A percentile compares a stretch with the other conserved stretches of the same genome.
phyloP scores from a whole-genome alignment of 2,329 filamentous ascomycete species.

The Nigrospora oryzae region DNA sequence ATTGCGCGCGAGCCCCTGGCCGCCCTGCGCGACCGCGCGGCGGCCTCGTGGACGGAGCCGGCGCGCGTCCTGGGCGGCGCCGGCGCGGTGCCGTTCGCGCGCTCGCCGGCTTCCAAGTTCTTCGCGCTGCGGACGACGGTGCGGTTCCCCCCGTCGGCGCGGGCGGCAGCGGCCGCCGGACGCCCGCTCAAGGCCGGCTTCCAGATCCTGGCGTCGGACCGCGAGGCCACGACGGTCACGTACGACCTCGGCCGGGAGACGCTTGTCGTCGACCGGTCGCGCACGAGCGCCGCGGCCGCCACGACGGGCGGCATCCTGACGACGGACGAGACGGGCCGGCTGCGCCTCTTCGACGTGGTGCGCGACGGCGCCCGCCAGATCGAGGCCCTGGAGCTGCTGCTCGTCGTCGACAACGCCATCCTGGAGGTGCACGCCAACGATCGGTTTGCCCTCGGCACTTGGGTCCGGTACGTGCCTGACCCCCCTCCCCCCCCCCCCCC shows the following conservation, averaged over 20 bases:
- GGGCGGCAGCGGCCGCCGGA: conserved; percentile 21
- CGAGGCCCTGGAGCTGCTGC: conserved; percentile 28
- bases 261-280: conserved; percentile 29
- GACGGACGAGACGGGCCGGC: conserved; percentile 24
- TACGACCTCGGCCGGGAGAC: conserved; percentile 36
- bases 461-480: conserved; percentile 26
- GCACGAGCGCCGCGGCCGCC: conserved; percentile 27
- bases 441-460: conserved; percentile 31
- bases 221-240: conserved; percentile 31
- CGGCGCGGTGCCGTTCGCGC: conserved; percentile 7
- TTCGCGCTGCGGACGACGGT: conserved; percentile 27
- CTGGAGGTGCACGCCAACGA: conserved; percentile 31
- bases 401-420: conserved; percentile 28
- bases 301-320: conserved; percentile 28
- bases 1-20: conserved; percentile 26
- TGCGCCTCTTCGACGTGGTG: conserved; percentile 29
- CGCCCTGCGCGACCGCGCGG: conserved; percentile 15
- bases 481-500: no score
- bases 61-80: conserved; percentile 10
- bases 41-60: conserved; percentile 12
- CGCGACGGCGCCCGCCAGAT: conserved; percentile 17
- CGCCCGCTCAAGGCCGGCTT: conserved; percentile 28
- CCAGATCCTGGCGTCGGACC: conserved; percentile 27
- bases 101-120: conserved; percentile 22
- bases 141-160: conserved; percentile 24